A percentile compares a stretch with the other conserved stretches of the same genome.
phyloP scores from a whole-genome alignment of 2,329 filamentous ascomycete species.

The Ceratocystis destructans region DNA sequence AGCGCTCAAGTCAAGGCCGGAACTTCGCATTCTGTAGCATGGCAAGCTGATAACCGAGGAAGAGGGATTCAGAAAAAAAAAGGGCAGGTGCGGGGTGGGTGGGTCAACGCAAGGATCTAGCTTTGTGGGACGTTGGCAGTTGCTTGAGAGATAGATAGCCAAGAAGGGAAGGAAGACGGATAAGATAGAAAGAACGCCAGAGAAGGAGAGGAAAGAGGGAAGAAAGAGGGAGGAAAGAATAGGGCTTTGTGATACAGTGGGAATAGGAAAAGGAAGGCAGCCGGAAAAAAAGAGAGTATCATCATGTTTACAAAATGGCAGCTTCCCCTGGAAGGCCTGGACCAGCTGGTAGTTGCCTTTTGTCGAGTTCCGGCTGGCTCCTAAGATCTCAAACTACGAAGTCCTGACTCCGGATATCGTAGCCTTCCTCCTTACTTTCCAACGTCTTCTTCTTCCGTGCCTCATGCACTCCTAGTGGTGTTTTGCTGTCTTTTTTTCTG shows the following conservation, averaged over 20 bases:
- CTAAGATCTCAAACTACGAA: not conserved
- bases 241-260: not conserved
- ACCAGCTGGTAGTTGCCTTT: not conserved
- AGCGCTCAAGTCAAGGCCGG: not conserved
- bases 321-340: too few species aligned
- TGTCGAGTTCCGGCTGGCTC: not conserved
- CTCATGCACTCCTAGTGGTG: too few species aligned
- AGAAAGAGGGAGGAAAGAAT: not conserved
- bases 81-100: not conserved
- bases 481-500: not conserved
- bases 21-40: not conserved
- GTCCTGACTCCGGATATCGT: not conserved
- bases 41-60: too few species aligned
- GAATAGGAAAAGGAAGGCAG: not conserved
- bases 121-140: not conserved
- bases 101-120: not conserved
- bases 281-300: too few species aligned
- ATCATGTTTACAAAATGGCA: too few species aligned
- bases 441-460: not conserved
- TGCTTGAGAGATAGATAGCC: not conserved
- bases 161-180: conserved; percentile 4
- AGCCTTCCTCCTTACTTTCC: not conserved
- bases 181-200: not conserved
- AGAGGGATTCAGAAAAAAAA: not conserved
- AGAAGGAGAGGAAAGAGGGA: not conserved